A percentile compares a stretch with the other conserved stretches of the same genome.
Conservation (phyloP, 169 alveolate species). For the Plasmodium coatneyi region DNA sequence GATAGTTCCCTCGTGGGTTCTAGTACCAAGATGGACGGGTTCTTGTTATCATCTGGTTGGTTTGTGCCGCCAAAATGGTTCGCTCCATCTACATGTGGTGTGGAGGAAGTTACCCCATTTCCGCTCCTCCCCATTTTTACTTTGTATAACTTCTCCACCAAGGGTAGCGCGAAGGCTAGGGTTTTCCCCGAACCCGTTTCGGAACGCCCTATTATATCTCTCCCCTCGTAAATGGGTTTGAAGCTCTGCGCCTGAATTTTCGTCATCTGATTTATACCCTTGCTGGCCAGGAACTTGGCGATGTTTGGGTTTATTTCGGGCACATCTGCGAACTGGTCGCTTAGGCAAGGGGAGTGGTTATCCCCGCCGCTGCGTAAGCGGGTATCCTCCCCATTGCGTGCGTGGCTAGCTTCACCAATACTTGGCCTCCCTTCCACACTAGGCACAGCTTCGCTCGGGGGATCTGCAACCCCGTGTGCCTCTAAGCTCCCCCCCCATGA, state of each 20-base stretch:
- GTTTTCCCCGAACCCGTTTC: conserved; percentile 95
- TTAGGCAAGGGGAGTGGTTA: background rate
- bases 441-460: background rate
- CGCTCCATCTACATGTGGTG: background rate
- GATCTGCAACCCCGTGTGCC: background rate
- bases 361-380: background rate
- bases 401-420: background rate
- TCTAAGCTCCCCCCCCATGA: conserved; percentile 5
- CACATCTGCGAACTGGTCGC: background rate
- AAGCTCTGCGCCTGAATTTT: conserved; percentile 58
- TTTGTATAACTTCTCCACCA: conserved; percentile 77
- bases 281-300: conserved; percentile 25
- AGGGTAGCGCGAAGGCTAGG: conserved; percentile 91
- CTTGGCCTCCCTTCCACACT: background rate
- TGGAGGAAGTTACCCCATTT: background rate
- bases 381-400: background rate
- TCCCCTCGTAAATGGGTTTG: conserved; percentile 86
- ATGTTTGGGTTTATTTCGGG: conserved; percentile 34
- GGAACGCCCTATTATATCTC: conserved; percentile 94
- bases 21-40: conserved; percentile 85
- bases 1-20: conserved; percentile 93
- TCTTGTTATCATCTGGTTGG: conserved; percentile 34
- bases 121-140: background rate
- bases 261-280: conserved; percentile 65
- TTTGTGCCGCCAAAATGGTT: background rate